Evolutionary conservation across 2,329 filamentous ascomycete species (phyloP).

Genomic region (Calonectria pauciramosa): DNA sequence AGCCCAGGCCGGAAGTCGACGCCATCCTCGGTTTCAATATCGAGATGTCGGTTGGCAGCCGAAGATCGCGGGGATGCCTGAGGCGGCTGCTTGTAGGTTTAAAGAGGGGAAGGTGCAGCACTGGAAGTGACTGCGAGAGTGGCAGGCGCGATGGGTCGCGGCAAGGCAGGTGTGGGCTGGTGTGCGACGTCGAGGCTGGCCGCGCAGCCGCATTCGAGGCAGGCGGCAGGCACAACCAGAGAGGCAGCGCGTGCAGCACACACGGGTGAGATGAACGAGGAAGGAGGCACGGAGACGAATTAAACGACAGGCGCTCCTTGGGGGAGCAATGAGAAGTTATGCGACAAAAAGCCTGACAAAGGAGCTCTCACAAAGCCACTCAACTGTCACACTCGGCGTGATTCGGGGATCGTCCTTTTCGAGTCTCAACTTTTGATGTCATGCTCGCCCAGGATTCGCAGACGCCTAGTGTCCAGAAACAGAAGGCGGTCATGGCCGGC

Average conservation of each 20-base stretch:
- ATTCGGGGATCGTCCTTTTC: constrained; percentile 29
- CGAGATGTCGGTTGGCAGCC: neutral
- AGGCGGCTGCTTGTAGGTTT: neutral
- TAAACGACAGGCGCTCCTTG: neutral
- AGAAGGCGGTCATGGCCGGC: constrained; percentile 43
- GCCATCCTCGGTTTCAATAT: constrained; percentile 36
- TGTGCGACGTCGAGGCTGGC: constrained; percentile 34
- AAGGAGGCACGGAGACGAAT: neutral
- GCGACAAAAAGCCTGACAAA: neutral
- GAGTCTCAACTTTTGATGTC: constrained; percentile 43
- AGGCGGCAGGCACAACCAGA: constrained; percentile 28
- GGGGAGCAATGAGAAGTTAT: neutral
- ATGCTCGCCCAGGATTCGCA: constrained; percentile 36
- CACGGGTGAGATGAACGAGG: neutral
- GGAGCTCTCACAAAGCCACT: constrained; percentile 20
- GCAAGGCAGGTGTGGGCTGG: constrained; percentile 13
- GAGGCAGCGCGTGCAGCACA: constrained; percentile 14
- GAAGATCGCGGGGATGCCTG: constrained; percentile 12
- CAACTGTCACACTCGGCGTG: constrained; percentile 32
- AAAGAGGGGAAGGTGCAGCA: neutral
- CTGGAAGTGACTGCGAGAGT: neutral
- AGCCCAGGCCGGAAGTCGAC: constrained; percentile 40
- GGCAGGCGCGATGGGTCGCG: constrained; percentile 31
- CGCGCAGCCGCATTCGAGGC: constrained; percentile 47
- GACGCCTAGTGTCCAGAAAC: constrained; percentile 26